Base-by-base conservation (phyloP, 495 filamentous ascomycete species). In the Aspergillus indologenus region DNA sequence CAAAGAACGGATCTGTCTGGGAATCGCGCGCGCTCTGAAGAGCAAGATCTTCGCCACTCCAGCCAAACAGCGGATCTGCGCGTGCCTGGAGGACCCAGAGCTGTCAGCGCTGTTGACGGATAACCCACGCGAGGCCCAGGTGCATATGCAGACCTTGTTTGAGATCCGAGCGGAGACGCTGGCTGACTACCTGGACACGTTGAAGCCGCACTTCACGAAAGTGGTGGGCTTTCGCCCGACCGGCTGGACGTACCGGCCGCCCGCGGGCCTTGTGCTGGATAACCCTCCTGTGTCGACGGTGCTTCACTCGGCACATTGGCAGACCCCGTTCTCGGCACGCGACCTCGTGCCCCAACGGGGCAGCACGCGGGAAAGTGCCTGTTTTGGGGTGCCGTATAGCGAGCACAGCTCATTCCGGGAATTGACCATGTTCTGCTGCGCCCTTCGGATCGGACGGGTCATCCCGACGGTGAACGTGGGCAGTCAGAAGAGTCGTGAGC, bases 391-490 rank as follows among this genome's bases (percentile, higher is more conserved):
- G 21, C 94, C 94, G 44, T 98, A 98, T 67, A 90, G 86, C 53
- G 94, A 98, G 74, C 94, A 98, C 64, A 93, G 89, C 70, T 91
- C 87, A 45, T 98, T 98, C 67, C 77, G 94, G 20, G 94, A 98
- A 79, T 71, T 98, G 69, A 91, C 90, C 2, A 86, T 96, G 83
- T 98, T 98, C 65, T 86, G 90, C 61, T 94, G 92, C 74, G 85
- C 85, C 54, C 69, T 98, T 71, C 74, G 90, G 50, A 93, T 98
- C 57, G 91, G 91, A 53, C 87, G 85, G 72, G 82, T 98, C 3
- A 87, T 98, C 18, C 94, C 94, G 2, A 98, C 94, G 5, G 94
- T 98, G 0, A 97, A 98, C 72, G 89, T 96, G 15, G 91, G 91
- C 18, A 86, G 72, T 62, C 78, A 78, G 59, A 87, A 83, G 71